phyloP scores from a whole-genome alignment of 1,139 yeast species.

The Pichia kudriavzevii region DNA sequence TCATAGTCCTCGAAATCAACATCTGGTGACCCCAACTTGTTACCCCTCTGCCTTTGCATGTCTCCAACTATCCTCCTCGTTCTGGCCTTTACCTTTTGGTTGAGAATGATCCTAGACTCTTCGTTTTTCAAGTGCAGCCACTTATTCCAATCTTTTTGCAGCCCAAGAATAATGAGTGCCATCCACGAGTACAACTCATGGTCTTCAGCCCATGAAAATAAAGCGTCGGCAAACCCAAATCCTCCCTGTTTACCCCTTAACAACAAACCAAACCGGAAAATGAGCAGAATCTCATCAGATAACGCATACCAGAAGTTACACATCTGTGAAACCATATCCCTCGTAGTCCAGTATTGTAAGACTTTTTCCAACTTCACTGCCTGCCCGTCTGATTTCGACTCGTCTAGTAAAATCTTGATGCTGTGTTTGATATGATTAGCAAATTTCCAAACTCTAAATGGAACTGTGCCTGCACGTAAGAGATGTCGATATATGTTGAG shows the following conservation, averaged over 20 bases:
- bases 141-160: conserved; percentile 40
- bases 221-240: background rate
- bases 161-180: conserved; percentile 48
- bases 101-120: conserved; percentile 38
- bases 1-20: background rate
- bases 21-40: conserved; percentile 1
- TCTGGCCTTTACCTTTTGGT: conserved; percentile 31
- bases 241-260: conserved; percentile 32
- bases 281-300: conserved; percentile 51
- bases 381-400: conserved; percentile 7
- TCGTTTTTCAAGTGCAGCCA: conserved; percentile 35
- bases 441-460: conserved; percentile 41
- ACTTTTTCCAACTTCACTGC: conserved; percentile 17
- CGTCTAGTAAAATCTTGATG: conserved; percentile 9
- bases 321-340: conserved; percentile 39
- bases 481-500: conserved; percentile 59
- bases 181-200: conserved; percentile 64
- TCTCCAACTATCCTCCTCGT: conserved; percentile 21
- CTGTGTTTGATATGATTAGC: conserved; percentile 15
- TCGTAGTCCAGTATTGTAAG: conserved; percentile 33
- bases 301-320: conserved; percentile 53
- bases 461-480: conserved; percentile 65
- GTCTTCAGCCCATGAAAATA: conserved; percentile 14
- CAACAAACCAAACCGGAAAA: conserved; percentile 48
- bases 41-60: conserved; percentile 5